Evolutionary conservation across 2,329 filamentous ascomycete genomes (phyloP).

Genomic region (Helminthosporium solani): DNA sequence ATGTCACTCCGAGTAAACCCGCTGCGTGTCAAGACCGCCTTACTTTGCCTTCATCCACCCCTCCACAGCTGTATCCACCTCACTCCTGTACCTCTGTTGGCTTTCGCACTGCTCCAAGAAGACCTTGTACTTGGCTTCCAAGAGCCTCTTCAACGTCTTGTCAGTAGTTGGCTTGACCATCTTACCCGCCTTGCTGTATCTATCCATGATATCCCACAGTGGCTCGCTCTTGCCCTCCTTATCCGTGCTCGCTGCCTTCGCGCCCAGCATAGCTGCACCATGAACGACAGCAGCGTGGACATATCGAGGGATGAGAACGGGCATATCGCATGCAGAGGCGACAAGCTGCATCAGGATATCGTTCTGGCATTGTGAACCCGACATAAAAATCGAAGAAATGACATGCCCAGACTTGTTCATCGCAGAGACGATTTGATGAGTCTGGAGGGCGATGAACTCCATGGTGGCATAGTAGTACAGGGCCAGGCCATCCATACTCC

Average conservation of each 20-base stretch:
- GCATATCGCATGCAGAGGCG: conserved; percentile 86
- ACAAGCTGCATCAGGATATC: conserved; percentile 87
- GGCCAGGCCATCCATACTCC: conserved; percentile 81
- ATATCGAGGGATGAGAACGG: conserved; percentile 89
- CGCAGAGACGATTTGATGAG: conserved; percentile 86
- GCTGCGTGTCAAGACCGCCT: no score
- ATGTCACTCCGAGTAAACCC: no score
- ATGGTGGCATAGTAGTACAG: conserved; percentile 93
- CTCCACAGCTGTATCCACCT: conserved; percentile 63
- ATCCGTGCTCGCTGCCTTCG: conserved; percentile 88
- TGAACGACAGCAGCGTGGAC: conserved; percentile 95
- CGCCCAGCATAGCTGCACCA: conserved; percentile 97
- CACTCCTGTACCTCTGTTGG: conserved; percentile 78
- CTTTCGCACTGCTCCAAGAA: conserved; percentile 89
- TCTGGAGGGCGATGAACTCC: conserved; percentile 98
- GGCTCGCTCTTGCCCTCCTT: conserved; percentile 76
- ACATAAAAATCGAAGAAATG: conserved; percentile 97
- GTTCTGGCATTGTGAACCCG: conserved; percentile 96
- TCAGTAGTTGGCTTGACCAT: conserved; percentile 75
- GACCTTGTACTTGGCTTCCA: conserved; percentile 90
- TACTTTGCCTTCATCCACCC: conserved; percentile 27
- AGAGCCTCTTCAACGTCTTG: conserved; percentile 70
- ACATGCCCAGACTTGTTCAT: conserved; percentile 91
- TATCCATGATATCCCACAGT: conserved; percentile 95
- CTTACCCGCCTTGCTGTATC: conserved; percentile 91